Conservation (phyloP, 345 rosid species). For the Sonneratia alba region DNA sequence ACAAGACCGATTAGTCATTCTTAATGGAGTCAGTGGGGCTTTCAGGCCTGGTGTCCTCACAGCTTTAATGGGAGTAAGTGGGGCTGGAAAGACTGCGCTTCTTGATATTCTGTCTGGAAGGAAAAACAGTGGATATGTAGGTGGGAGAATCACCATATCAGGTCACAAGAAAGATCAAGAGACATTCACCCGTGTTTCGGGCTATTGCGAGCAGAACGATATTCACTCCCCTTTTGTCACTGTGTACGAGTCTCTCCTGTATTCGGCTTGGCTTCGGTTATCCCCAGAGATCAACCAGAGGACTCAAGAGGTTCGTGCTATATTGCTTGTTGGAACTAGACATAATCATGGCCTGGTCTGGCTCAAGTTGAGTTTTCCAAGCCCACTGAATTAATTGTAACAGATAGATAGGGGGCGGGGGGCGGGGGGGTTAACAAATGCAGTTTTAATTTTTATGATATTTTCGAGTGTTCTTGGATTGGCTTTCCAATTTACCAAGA, state of each 20-base stretch:
- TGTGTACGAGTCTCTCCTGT: constrained; percentile 14
- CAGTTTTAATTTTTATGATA: no score
- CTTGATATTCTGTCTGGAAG: constrained; percentile 21
- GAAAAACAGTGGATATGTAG: constrained; percentile 13
- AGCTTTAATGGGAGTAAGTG: constrained; percentile 24
- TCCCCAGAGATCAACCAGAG: constrained; percentile 3
- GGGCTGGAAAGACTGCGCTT: constrained; percentile 23
- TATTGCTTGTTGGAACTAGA: background rate
- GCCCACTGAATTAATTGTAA: no score
- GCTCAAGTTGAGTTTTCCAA: background rate
- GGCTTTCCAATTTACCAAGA: no score
- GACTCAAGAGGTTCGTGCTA: constrained; percentile 13
- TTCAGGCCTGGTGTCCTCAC: constrained; percentile 25
- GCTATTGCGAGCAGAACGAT: constrained; percentile 18
- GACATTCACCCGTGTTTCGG: constrained; percentile 11
- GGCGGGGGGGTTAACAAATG: no score
- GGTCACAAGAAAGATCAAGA: constrained; percentile 13
- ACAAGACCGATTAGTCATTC: constrained; percentile 13
- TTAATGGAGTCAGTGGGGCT: constrained; percentile 20
- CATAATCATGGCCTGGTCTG: background rate
- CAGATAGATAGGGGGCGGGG: no score
- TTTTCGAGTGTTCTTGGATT: no score
- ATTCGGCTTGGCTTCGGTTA: constrained; percentile 18
- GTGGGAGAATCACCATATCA: constrained; percentile 12
- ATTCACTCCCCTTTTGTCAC: constrained; percentile 16